A percentile compares a stretch with the other conserved stretches of the same genome.
These are phyloP conservation scores for Dorcoceras hygrometricum DNA, from an alignment of 257 asterid genomes.

Conservation along the genomic window DNA sequence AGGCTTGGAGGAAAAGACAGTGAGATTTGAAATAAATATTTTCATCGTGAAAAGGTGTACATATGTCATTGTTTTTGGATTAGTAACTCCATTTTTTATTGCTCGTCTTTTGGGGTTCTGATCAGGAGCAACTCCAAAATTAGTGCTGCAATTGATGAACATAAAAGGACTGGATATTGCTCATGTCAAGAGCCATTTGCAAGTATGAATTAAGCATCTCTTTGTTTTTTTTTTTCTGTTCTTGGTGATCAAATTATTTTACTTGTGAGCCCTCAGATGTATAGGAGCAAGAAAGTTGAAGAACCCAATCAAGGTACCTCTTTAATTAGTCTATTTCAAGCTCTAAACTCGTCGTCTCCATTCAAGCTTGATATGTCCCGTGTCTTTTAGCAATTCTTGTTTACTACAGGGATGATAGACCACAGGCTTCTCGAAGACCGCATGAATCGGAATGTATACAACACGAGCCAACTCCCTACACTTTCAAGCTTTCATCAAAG, in stretches of 20 bases:
- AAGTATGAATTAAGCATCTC: conserved; percentile 42
- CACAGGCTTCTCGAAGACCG: conserved; percentile 49
- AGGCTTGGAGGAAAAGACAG: conserved; percentile 91
- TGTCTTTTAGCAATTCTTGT: background rate
- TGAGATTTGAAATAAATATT: conserved; percentile 31
- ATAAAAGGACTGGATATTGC: conserved; percentile 78
- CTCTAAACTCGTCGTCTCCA: background rate
- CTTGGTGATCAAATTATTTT: conserved; percentile 6
- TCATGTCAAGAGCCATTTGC: conserved; percentile 95
- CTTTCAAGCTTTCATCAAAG: conserved; percentile 48
- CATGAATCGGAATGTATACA: conserved; percentile 50
- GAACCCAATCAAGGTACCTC: conserved; percentile 55
- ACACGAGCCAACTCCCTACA: conserved; percentile 58
- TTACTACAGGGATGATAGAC: conserved; percentile 41
- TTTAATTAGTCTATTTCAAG: background rate
- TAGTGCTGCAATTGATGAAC: conserved; percentile 72
- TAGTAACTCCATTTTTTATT: background rate
- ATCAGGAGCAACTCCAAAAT: conserved; percentile 85
- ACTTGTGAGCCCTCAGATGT: conserved; percentile 53
- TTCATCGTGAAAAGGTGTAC: background rate
- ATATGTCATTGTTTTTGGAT: background rate
- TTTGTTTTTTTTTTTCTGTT: background rate
- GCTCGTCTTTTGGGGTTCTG: conserved; percentile 22
- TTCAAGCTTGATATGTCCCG: background rate
- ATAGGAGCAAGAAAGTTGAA: conserved; percentile 70